Evolutionary conservation across 306 rosid species (phyloP), one percentile per base, ranked within the genome.

Genomic region (Glycyrrhiza uralensis): DNA sequence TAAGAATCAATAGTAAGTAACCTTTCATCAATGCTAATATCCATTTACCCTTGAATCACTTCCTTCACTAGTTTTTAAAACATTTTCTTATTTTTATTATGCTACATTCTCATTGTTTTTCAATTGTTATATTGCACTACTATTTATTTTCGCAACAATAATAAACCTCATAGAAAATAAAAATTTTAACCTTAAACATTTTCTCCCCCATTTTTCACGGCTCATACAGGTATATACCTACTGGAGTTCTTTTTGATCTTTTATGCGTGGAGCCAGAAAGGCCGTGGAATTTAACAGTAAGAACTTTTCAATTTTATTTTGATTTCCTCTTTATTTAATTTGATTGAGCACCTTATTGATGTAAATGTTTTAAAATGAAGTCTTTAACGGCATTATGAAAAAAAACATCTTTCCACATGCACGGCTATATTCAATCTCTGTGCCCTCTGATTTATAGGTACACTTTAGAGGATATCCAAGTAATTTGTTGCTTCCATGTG

Each of bases 171-270:
- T 24, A 23, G 50, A 66, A 13, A 26, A 44, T 66, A 26, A 52
- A 20, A 2, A n/a, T 55, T 55, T 51, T 32, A 28, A 51, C 41
- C 12, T 56, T 70, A 6, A 47, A 41, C n/a, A 14, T 1, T 15
- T 2, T 23, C 54, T 54, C 30, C 47, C 26, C 54, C 15, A 12
- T 44, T 55, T 50, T 47, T 63, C 35, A 26, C 80, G 69, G 26
- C n/a, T 59, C 39, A 9, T 79, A 35, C 68, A 93, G 98, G 98
- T 77, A 87, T 69, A 82, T 94, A 75, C 99, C 99, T 0, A 91
- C 95, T 0, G 99, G 99, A 55, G 97, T 94, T 82, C 92, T 94
- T n/a, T 94, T 94, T 61, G 99, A 94, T 85, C 97, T 91, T 69
- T 80, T 94, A 11, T 94, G 91, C 50, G 87, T 75, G 5, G 95